phyloP scores from a whole-genome alignment of 2,329 filamentous ascomycete genomes.

The Colletotrichum phormii region DNA sequence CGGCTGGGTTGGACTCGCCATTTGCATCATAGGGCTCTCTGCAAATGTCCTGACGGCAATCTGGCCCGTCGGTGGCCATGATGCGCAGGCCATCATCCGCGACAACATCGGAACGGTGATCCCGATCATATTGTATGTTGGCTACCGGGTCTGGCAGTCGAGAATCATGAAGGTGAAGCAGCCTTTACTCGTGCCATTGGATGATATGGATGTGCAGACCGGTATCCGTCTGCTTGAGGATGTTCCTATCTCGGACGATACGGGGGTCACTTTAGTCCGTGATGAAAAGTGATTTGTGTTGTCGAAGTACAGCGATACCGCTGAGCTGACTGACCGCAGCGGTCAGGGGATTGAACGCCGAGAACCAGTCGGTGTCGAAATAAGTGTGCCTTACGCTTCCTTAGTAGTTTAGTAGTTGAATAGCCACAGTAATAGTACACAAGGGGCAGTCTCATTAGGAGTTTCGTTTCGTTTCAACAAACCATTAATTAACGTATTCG shows the following conservation, averaged over 20 bases:
- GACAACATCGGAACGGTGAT: conserved; percentile 45
- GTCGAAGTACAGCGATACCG: not conserved
- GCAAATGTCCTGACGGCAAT: conserved; percentile 45
- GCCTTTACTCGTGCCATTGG: conserved; percentile 40
- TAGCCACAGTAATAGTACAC: not conserved
- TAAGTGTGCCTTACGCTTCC: not conserved
- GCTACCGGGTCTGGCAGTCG: conserved; percentile 40
- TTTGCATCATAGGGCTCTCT: conserved; percentile 45
- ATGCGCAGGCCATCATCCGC: conserved; percentile 38
- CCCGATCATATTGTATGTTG: conserved; percentile 40
- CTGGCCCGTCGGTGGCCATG: conserved; percentile 37
- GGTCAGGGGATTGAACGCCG: not conserved
- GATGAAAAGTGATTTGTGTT: not conserved
- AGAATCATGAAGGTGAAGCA: conserved; percentile 19
- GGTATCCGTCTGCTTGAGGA: conserved; percentile 31
- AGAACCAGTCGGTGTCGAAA: not conserved
- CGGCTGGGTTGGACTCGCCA: conserved; percentile 39
- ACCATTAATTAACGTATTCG: conserved; percentile 8
- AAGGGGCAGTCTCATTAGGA: not conserved
- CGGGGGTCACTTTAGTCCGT: not conserved
- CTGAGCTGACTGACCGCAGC: not conserved
- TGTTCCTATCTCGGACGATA: conserved; percentile 11
- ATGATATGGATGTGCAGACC: conserved; percentile 41
- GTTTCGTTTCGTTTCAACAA: conserved; percentile 8
- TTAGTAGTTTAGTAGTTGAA: not conserved